Percentiles rank a stretch among this genome's conserved stretches.
These are phyloP conservation scores for Mycena kentingensis DNA, from an alignment of 768 basidiomycete genomes.

Conservation along the genomic window DNA sequence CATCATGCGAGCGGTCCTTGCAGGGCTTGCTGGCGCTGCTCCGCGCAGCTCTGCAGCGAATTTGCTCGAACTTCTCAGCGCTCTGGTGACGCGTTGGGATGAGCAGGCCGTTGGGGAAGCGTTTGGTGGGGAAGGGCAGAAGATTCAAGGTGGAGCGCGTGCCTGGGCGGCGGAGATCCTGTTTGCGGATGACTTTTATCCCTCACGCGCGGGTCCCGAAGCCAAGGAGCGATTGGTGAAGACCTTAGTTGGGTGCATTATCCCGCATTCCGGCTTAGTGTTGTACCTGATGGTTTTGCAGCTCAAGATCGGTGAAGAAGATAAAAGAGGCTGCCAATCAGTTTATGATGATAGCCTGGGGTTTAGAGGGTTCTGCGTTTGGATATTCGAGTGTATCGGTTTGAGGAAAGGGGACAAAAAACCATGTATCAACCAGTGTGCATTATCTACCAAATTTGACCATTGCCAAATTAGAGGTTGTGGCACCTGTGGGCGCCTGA, in stretches of 20 bases:
- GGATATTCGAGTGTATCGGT: slow-evolving; percentile 51
- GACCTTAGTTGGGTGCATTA: slow-evolving; percentile 62
- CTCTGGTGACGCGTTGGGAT: slow-evolving; percentile 59
- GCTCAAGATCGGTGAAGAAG: slow-evolving; percentile 35
- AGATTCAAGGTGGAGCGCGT: slow-evolving; percentile 36
- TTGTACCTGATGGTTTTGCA: slow-evolving; percentile 14
- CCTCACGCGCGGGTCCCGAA: slow-evolving; percentile 69
- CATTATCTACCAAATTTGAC: too few species aligned
- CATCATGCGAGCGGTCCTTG: slow-evolving; percentile 72
- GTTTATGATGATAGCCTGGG: slow-evolving; percentile 64
- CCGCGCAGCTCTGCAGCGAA: slow-evolving; percentile 84
- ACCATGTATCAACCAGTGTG: too few species aligned
- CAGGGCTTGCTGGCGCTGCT: slow-evolving; percentile 81
- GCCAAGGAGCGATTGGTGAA: slow-evolving; percentile 81
- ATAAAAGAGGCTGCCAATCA: slow-evolving; percentile 68
- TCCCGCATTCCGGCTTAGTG: neutral
- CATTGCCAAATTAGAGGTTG: too few species aligned
- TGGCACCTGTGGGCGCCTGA: too few species aligned
- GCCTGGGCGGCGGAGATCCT: slow-evolving; percentile 77
- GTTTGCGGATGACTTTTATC: slow-evolving; percentile 72
- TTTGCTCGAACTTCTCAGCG: slow-evolving; percentile 78
- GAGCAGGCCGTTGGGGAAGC: slow-evolving; percentile 44
- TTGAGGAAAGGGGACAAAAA: too few species aligned
- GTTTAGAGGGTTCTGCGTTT: slow-evolving; percentile 64
- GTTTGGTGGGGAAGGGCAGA: slow-evolving; percentile 27